Conservation (phyloP, 75 land plant genomes). For the Pinus albicaulis region DNA sequence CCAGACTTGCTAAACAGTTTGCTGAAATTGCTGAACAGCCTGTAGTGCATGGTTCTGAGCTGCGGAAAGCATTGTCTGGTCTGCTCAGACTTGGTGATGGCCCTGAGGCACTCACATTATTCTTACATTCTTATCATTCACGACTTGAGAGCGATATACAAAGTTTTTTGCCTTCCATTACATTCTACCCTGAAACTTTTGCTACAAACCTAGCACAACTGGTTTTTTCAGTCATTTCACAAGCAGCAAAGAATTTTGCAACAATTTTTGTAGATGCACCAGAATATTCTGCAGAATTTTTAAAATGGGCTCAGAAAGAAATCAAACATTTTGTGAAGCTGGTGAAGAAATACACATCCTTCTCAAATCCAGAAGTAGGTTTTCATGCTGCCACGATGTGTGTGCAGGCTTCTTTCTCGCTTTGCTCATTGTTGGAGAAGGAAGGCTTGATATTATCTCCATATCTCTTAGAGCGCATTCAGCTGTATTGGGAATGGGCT, state of each 20-base stretch:
- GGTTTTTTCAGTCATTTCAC: slow-evolving; percentile 59
- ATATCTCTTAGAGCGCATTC: slow-evolving; percentile 29
- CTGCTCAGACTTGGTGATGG: slow-evolving; percentile 56
- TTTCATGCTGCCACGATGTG: slow-evolving; percentile 42
- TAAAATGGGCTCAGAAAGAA: slow-evolving; percentile 55
- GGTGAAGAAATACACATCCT: slow-evolving; percentile 29
- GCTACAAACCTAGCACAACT: slow-evolving; percentile 44
- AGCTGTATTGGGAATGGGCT: slow-evolving; percentile 46
- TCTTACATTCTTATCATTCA: slow-evolving; percentile 45
- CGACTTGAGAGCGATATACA: slow-evolving; percentile 38
- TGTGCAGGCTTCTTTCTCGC: slow-evolving; percentile 36
- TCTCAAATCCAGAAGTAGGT: slow-evolving; percentile 34
- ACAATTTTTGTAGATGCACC: slow-evolving; percentile 42
- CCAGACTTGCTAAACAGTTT: slow-evolving; percentile 41
- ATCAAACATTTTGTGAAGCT: slow-evolving; percentile 30
- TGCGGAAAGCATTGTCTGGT: slow-evolving; percentile 45
- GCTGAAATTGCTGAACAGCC: slow-evolving; percentile 37
- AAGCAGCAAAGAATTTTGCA: slow-evolving; percentile 53
- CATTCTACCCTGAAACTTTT: slow-evolving; percentile 27
- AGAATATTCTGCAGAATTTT: slow-evolving; percentile 52
- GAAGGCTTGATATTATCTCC: slow-evolving; percentile 33
- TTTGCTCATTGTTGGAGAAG: slow-evolving; percentile 47
- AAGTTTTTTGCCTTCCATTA: slow-evolving; percentile 30
- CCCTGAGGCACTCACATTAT: slow-evolving; percentile 38
- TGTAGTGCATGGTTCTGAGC: slow-evolving; percentile 39